These are phyloP conservation scores for Lasiosphaeris hirsuta DNA, from an alignment of 495 filamentous ascomycete genomes.

Conservation along the genomic window DNA sequence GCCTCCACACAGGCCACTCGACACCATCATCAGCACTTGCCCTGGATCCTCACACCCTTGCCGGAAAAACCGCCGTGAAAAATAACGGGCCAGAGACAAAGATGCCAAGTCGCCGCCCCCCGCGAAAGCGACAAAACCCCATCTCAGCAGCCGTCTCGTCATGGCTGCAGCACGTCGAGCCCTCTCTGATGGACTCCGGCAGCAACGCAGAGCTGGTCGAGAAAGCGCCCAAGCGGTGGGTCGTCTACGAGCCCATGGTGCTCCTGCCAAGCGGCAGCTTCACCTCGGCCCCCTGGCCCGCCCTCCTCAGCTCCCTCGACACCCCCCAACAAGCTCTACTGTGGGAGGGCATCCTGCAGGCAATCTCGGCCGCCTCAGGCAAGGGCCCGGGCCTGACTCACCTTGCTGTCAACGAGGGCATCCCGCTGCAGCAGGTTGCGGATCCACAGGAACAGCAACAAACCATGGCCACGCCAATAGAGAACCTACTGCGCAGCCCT, in stretches of 20 bases:
- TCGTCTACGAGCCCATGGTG: constrained; percentile 65
- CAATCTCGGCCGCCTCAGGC: constrained; percentile 40
- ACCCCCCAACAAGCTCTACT: constrained; percentile 25
- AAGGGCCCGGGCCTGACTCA: constrained; percentile 51
- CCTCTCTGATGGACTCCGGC: not conserved
- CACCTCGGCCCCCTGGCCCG: constrained; percentile 43
- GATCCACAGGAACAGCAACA: not conserved
- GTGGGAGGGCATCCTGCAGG: constrained; percentile 48
- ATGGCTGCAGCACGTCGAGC: constrained; percentile 25
- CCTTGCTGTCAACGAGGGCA: constrained; percentile 70
- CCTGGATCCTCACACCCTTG: too few relatives aligned
- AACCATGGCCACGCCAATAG: not conserved
- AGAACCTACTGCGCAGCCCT: constrained; percentile 69
- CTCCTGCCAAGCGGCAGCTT: constrained; percentile 64
- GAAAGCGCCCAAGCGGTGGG: constrained; percentile 61
- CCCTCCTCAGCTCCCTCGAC: constrained; percentile 31
- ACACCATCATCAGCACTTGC: too few relatives aligned
- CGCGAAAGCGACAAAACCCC: constrained; percentile 27
- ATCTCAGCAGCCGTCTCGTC: constrained; percentile 27
- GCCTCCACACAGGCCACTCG: too few relatives aligned
- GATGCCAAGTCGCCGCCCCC: not conserved
- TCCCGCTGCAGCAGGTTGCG: constrained; percentile 47
- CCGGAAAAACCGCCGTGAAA: too few relatives aligned
- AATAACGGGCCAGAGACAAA: too few relatives aligned
- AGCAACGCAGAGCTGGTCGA: constrained; percentile 23